These are phyloP conservation scores for Dittrichia graveolens DNA, from an alignment of 129 eudicot genomes.

Conservation along the genomic window DNA sequence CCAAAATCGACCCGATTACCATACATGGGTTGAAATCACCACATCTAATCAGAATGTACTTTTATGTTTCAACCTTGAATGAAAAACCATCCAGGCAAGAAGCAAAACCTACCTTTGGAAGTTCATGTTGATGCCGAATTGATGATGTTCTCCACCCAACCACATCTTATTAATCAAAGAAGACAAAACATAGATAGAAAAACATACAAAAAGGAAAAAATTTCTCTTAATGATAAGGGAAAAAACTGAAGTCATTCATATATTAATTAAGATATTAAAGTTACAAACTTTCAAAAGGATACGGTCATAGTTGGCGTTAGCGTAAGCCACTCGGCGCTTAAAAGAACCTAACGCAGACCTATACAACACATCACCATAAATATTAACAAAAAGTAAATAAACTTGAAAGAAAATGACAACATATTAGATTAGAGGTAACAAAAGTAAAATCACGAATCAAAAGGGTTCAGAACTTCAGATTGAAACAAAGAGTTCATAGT, in stretches of 20 bases:
- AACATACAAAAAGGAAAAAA: background rate
- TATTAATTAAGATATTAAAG: background rate
- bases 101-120: conserved; percentile 51
- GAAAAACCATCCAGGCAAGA: too few relatives aligned
- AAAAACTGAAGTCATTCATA: background rate
- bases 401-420: background rate
- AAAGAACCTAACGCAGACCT: conserved; percentile 75
- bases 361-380: conserved; percentile 15
- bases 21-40: too few relatives aligned
- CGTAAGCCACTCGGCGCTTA: conserved; percentile 81
- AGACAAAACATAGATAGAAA: conserved; percentile 29
- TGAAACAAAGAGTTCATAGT: too few relatives aligned
- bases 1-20: too few relatives aligned
- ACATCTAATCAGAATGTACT: too few relatives aligned
- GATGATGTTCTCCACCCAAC: conserved; percentile 88
- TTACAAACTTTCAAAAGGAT: conserved; percentile 39
- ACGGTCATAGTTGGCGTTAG: conserved; percentile 77
- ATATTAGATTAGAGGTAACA: background rate
- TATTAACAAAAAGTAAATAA: background rate
- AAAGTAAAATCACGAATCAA: too few relatives aligned
- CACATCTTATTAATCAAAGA: conserved; percentile 46
- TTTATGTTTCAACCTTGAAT: too few relatives aligned
- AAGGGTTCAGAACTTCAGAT: too few relatives aligned
- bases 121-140: conserved; percentile 70
- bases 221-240: background rate